Evolutionary conservation across 176 grass and related monocot species (phyloP).

Genomic region (Cenchrus purpureus): DNA sequence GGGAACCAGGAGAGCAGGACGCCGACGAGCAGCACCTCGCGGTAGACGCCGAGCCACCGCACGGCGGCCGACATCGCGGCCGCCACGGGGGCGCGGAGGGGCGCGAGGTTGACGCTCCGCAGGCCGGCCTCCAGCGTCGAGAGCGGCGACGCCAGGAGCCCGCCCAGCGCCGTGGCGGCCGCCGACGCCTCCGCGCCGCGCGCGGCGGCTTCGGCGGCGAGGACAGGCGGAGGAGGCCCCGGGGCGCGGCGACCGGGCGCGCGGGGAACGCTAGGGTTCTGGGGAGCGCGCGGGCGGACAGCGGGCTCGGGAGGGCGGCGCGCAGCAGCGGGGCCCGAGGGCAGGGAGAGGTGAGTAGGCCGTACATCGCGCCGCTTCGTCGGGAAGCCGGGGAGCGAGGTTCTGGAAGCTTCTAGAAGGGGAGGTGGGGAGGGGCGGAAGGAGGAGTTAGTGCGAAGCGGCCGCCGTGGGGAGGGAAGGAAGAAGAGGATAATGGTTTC

Average conservation of each 20-base stretch:
- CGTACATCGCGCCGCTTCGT: constrained; percentile 44
- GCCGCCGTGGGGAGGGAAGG: not conserved
- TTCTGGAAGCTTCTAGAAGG: constrained; percentile 16
- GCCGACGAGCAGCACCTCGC: constrained; percentile 84
- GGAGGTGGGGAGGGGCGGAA: not conserved
- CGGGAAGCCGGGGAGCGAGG: not conserved
- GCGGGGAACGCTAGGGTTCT: constrained; percentile 42
- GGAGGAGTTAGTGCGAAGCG: not conserved
- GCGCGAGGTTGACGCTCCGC: constrained; percentile 63
- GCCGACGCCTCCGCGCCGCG: constrained; percentile 41
- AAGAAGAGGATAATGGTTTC: not conserved
- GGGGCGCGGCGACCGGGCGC: constrained; percentile 11
- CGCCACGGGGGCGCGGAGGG: constrained; percentile 67
- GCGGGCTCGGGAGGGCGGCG: constrained; percentile 19
- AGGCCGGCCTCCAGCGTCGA: constrained; percentile 50
- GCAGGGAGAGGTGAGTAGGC: constrained; percentile 40
- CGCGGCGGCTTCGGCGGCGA: constrained; percentile 5
- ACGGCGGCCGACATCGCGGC: constrained; percentile 75
- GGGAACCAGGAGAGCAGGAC: constrained; percentile 97
- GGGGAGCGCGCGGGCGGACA: constrained; percentile 8
- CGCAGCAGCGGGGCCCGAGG: constrained; percentile 15
- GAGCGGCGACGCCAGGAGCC: constrained; percentile 56
- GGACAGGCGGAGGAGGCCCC: constrained; percentile 25
- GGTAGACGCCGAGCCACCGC: constrained; percentile 90
- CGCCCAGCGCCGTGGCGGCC: constrained; percentile 46